Evolutionary conservation across 495 filamentous ascomycete species (phyloP).

Genomic region (Aspergillus bertholletiae): DNA sequence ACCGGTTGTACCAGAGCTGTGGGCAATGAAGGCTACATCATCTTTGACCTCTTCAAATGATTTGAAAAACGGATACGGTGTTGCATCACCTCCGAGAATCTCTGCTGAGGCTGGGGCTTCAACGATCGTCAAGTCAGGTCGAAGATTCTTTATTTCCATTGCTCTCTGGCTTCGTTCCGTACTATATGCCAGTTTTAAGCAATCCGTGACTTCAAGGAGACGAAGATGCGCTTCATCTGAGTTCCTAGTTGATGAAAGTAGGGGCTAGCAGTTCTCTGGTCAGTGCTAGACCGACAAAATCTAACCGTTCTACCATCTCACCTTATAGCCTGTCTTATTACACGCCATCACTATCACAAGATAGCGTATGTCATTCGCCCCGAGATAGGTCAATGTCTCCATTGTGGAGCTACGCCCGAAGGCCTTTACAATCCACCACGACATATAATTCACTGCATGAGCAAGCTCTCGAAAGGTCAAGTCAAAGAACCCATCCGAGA

Average conservation of each 20-base stretch:
- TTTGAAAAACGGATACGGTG: not conserved
- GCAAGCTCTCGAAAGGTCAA: not conserved
- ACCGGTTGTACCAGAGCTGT: constrained; percentile 2
- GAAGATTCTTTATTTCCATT: not conserved
- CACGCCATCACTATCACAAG: not conserved
- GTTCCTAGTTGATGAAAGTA: not conserved
- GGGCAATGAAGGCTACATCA: not conserved
- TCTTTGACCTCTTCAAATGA: not conserved
- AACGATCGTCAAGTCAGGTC: not conserved
- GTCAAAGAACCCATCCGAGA: not conserved
- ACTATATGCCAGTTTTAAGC: not conserved
- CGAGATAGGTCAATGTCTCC: not conserved
- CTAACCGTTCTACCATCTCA: not conserved
- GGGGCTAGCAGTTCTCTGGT: not conserved
- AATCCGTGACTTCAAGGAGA: not conserved
- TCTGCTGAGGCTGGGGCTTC: not conserved
- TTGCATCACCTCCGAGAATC: not conserved
- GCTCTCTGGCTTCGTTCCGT: not conserved
- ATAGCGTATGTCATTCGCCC: not conserved
- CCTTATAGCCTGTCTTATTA: not conserved
- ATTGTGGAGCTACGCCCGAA: not conserved
- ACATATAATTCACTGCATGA: not conserved
- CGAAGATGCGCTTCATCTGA: not conserved
- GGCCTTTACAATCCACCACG: constrained; percentile 1
- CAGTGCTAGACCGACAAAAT: not conserved